Base-by-base conservation (phyloP, 352 stramenopile genomes). In the Elongisporangium undulatum region DNA sequence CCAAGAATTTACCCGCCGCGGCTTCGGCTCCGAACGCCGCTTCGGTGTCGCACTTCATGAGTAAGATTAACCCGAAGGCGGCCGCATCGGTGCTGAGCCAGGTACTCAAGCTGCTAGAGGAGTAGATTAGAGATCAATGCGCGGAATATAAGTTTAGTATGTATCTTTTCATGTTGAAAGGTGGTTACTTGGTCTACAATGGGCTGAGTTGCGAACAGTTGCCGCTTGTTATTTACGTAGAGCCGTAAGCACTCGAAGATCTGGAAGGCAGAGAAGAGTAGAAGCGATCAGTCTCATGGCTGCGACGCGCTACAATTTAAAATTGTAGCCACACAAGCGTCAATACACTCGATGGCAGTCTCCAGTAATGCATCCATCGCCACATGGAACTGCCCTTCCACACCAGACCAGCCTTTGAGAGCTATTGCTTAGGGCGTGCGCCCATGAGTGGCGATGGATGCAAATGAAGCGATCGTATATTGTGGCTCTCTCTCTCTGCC, bases 61-160 rank as follows among this genome's bases (percentile, higher is more conserved):
- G 68, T 58, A 87, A 85, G 62, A 81, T 89, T 69, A 83, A 86
- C 69, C 82, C 82, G 19, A 88, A 86, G 66, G 76, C 69, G 17
- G 82, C 75, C 15, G 69, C 86, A 4, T 63, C 71, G 2, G 73
- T 88, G 45, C 74, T 87, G 62, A 59, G 66, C 49, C 69, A 88
- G 53, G 59, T 90, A 48, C 65, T 81, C n/a, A 63, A 59, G 29
- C 51, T 85, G 53, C 55, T 80, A 49, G 62, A 86, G 55, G 69
- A 63, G 58, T 62, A 53, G 67, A 26, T 9, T 52, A 58, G 29
- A 56, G 62, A 51, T 20, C 15, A 49, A 45, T 39, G 53, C 38
- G 48, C 57, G 17, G 12, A 59, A 49, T 49, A 41, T 17, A 63
- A 49, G 19, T 24, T n/a, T 16, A 62, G 15, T 24, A 15, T n/a